Conservation (phyloP, 345 rosid species). For the Jatropha curcas region DNA sequence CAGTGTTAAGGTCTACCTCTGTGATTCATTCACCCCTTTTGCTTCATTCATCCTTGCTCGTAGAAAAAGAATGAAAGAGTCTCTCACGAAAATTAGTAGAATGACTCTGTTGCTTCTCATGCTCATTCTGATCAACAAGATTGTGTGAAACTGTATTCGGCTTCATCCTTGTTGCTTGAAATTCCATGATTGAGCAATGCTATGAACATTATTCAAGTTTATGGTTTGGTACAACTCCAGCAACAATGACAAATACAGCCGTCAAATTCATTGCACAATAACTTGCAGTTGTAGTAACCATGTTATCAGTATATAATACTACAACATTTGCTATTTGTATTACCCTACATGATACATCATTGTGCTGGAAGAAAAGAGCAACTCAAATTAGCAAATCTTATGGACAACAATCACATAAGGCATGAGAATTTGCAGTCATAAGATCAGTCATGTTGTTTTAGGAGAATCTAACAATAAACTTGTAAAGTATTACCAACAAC, state of each 20-base stretch:
- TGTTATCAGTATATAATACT: too few species aligned
- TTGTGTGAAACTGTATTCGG: constrained; percentile 29
- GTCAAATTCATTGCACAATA: too few species aligned
- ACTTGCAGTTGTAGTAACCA: too few species aligned
- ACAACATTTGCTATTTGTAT: too few species aligned
- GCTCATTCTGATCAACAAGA: constrained; percentile 1
- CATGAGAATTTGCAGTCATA: neutral
- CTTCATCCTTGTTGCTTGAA: constrained; percentile 32
- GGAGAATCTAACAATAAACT: neutral
- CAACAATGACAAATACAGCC: neutral
- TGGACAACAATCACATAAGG: neutral
- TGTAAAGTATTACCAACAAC: neutral
- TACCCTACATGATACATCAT: too few species aligned
- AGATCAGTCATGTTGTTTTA: neutral
- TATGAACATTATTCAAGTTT: constrained; percentile 18
- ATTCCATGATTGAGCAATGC: constrained; percentile 32
- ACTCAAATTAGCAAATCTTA: too few species aligned
- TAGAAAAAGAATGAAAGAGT: constrained; percentile 25
- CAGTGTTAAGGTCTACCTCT: constrained; percentile 32
- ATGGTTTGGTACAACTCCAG: neutral
- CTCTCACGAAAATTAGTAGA: constrained; percentile 20
- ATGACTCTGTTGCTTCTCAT: constrained; percentile 29
- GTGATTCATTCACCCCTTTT: constrained; percentile 22
- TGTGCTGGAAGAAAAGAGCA: too few species aligned
- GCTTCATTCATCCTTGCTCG: constrained; percentile 27